A percentile compares a stretch with the other conserved stretches of the same genome.
These are phyloP conservation scores for Brettanomyces custersianus DNA, from an alignment of 805 yeast genomes.

Conservation along the genomic window DNA sequence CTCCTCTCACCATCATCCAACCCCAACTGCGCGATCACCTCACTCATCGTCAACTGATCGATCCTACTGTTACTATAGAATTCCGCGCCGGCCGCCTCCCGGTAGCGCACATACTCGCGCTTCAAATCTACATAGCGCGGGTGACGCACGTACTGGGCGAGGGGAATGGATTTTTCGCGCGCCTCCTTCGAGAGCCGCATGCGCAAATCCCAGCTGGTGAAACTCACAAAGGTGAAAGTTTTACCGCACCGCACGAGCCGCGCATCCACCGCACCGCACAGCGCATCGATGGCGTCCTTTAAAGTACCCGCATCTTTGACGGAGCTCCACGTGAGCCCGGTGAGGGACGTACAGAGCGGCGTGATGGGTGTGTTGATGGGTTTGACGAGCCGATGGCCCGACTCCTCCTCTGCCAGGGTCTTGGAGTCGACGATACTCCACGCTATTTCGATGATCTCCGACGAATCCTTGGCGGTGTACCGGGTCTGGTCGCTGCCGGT, in stretches of 20 bases:
- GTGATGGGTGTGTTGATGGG: conserved; percentile 64
- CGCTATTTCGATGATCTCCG: conserved; percentile 58
- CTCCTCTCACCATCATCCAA: neutral
- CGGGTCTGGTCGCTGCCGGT: conserved; percentile 59
- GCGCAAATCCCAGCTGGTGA: conserved; percentile 59
- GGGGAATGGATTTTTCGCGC: conserved; percentile 57
- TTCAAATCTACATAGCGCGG: conserved; percentile 70
- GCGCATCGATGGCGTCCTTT: conserved; percentile 33
- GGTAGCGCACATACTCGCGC: conserved; percentile 69
- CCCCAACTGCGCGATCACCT: neutral
- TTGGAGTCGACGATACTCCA: conserved; percentile 56
- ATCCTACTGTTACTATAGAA: neutral
- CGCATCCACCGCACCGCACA: conserved; percentile 44
- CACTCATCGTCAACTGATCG: neutral
- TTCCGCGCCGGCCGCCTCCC: conserved; percentile 26
- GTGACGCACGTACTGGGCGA: conserved; percentile 69
- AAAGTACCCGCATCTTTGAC: conserved; percentile 47
- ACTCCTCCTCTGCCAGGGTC: conserved; percentile 33
- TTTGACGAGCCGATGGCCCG: conserved; percentile 42
- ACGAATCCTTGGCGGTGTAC: conserved; percentile 54
- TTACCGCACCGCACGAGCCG: conserved; percentile 30
- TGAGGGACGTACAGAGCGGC: conserved; percentile 40
- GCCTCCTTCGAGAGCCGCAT: conserved; percentile 79
- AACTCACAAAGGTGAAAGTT: conserved; percentile 59
- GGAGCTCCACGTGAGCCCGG: conserved; percentile 52